Evolutionary conservation across 2,329 filamentous ascomycete species (phyloP), one percentile per base, ranked within the genome.

Genomic region (Pestalotiopsis sp.): DNA sequence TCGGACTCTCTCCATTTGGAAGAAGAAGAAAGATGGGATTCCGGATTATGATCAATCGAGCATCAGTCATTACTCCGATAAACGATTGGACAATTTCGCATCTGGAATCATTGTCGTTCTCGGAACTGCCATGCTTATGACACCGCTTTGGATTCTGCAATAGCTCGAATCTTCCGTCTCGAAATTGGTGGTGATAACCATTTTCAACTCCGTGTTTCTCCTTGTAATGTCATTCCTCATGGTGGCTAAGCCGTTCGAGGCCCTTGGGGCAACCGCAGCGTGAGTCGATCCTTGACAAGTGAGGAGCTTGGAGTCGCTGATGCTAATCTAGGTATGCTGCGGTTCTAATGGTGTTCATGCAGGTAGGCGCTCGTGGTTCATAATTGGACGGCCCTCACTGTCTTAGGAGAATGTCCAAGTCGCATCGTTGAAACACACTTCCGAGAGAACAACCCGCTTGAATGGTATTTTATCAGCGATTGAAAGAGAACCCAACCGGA

Each of bases 81-180:
- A 66, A 4, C 61, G 52, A 17, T 68, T 77, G 23, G 74, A 79
- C 62, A 31, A 14, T 1, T 77, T 77, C 41, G 71, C 74, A 1
- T 76, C 73, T 1, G 66, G 65, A 0, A 17, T 72, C 0, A 78
- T 79, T 31, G 67, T 75, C 3, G 6, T 39, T 0, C 41, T 78
- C 12, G 79, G 78, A 0, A 65, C 72, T 1, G 66, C 65, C 2
- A 78, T 81, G 74, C 71, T 81, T 7, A 71, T 81, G 23, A 72
- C 73, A 1, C 79, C 79, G 0, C 73, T 81, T 7, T 81, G 77
- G 78, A 75, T 78, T 7, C 69, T 81, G 11, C 68, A 75, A 38
- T 69, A 65, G 0, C 52, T 76, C 27, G 39, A 68, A 11, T 56
- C 38, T 11, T 12, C 69, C 13, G 61, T 64, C 2, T 49, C 20